These are phyloP conservation scores for Castanea mollissima DNA, from an alignment of 306 rosid genomes.

Conservation along the genomic window DNA sequence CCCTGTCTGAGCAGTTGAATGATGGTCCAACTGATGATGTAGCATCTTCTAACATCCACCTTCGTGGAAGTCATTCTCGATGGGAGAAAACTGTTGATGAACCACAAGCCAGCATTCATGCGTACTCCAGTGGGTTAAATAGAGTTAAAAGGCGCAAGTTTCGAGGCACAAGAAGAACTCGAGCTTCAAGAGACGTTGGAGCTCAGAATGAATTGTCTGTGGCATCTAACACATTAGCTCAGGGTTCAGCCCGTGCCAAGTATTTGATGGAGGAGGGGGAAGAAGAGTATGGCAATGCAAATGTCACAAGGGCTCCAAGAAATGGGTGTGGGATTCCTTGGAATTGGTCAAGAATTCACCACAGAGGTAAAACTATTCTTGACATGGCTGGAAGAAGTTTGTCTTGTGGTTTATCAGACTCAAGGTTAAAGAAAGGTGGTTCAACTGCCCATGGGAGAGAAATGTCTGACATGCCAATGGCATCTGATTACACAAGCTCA, in stretches of 20 bases:
- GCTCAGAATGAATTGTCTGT: slow-evolving; percentile 83
- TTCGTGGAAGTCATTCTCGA: slow-evolving; percentile 49
- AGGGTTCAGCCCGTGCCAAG: slow-evolving; percentile 55
- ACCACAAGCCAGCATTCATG: slow-evolving; percentile 56
- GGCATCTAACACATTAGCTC: slow-evolving; percentile 78
- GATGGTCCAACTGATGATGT: slow-evolving; percentile 73
- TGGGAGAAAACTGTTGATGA: slow-evolving; percentile 55
- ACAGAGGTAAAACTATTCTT: slow-evolving; percentile 83
- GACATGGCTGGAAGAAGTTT: slow-evolving; percentile 96
- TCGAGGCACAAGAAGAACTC: slow-evolving; percentile 65
- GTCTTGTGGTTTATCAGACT: slow-evolving; percentile 89
- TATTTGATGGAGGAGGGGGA: slow-evolving; percentile 62
- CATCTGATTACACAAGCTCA: slow-evolving; percentile 64
- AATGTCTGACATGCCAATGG: slow-evolving; percentile 59
- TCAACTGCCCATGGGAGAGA: slow-evolving; percentile 58
- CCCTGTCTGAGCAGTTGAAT: slow-evolving; percentile 73
- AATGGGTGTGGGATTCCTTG: slow-evolving; percentile 98
- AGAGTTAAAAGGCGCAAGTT: slow-evolving; percentile 75
- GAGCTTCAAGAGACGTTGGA: slow-evolving; percentile 72
- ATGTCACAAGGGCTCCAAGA: slow-evolving; percentile 77
- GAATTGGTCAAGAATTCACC: slow-evolving; percentile 99
- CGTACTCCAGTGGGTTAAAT: slow-evolving; percentile 56
- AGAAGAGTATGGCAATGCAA: slow-evolving; percentile 47
- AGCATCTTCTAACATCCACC: slow-evolving; percentile 68
- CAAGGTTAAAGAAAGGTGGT: slow-evolving; percentile 65